Evolutionary conservation across 176 grass and related monocot genomes (phyloP).

Genomic region (Zoysia pacifica): DNA sequence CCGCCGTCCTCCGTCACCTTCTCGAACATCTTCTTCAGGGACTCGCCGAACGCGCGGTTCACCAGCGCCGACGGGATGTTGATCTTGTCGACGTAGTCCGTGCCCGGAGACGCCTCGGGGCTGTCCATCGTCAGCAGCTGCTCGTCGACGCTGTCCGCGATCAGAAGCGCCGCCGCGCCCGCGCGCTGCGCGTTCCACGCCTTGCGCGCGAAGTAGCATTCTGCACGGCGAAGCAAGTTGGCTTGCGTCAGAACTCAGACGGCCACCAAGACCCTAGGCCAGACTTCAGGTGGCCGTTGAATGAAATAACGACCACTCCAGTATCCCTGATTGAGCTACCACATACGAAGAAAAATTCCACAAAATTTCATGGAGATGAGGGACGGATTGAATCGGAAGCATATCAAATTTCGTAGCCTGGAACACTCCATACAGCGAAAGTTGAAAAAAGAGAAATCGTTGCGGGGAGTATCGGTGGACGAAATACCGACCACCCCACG

Average conservation of each 20-base stretch:
- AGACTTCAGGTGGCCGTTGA: background rate
- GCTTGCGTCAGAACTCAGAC: background rate
- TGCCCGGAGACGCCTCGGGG: slow-evolving; percentile 49
- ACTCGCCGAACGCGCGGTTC: slow-evolving; percentile 61
- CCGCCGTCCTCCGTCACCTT: background rate
- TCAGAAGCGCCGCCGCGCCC: slow-evolving; percentile 77
- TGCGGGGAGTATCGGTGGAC: background rate
- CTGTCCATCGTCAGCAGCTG: slow-evolving; percentile 95
- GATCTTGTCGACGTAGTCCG: slow-evolving; percentile 70
- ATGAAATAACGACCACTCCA: background rate
- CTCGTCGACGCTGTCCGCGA: slow-evolving; percentile 79
- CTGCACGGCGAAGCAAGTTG: slow-evolving; percentile 29
- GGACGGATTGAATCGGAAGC: background rate
- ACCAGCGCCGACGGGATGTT: slow-evolving; percentile 87
- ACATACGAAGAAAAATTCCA: background rate
- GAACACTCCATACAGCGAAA: too few species aligned
- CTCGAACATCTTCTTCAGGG: slow-evolving; percentile 53
- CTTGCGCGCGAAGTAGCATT: slow-evolving; percentile 91
- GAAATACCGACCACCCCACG: background rate
- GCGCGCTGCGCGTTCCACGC: slow-evolving; percentile 91
- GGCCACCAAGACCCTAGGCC: too few species aligned
- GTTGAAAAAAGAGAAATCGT: background rate
- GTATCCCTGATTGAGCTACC: background rate
- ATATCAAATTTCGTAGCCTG: too few species aligned
- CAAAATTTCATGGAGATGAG: background rate